Evolutionary conservation across 805 yeast species (phyloP), one percentile per base, ranked within the genome.

Genomic region (Candida tibetensis): DNA sequence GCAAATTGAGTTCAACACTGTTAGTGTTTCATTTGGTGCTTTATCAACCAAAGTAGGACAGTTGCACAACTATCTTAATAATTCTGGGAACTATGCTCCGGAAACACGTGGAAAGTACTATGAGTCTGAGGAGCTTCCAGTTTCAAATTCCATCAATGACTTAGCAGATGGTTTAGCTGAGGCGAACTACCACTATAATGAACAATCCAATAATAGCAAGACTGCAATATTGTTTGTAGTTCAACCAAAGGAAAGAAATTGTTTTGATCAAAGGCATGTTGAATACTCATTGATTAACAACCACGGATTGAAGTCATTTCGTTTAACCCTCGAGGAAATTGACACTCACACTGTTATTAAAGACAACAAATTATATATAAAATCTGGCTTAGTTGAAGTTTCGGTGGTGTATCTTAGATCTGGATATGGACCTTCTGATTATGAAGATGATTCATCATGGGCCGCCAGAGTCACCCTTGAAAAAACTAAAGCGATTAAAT

Each of bases 1-100:
- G 56, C 99, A 93, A 61, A 93, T 93, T 36, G 99, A 93, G 60
- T 91, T 91, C 67, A 93, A 93, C 62, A 90, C 99, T 1, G 87
- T 93, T 3, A 85, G 96, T 52, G 96, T 91, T 3, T 90, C 97
- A 1, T 93, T 93, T 66, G 96, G 95, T 15, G 98, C 95, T 0
- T 69, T 93, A 40, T 82, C 95, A 2, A 59, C 88, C 10, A 85
- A 82, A 56, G 91, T 87, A 17, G 85, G 93, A 15, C 69, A 77
- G 47, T 66, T 87, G 40, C 99, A 93, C 60, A 60, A 71, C 15
- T 86, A 75, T 50, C 61, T 84, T 52, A 83, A 85, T 55, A 53
- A 61, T 3, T 53, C 67, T 5, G 89, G 89, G 2, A 59, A 62
- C n/a, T 85, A 85, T 52, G 66, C 66, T 46, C 25, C 25, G 9